Percentiles rank a stretch among this genome's conserved stretches.
These are phyloP conservation scores for Cairneyella variabilis DNA, from an alignment of 495 filamentous ascomycete genomes.

Conservation along the genomic window DNA sequence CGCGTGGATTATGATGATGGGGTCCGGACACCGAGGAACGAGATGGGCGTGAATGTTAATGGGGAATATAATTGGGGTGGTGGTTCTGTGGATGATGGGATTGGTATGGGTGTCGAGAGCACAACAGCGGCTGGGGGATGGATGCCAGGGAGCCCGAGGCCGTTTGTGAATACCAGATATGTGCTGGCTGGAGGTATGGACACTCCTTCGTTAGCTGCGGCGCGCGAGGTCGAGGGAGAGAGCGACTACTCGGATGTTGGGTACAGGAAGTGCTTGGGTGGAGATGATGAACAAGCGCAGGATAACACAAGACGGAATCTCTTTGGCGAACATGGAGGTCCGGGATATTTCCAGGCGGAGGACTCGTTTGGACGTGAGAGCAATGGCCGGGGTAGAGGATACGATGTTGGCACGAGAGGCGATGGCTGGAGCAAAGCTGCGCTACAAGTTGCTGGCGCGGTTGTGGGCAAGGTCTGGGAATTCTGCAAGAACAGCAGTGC, in stretches of 20 bases:
- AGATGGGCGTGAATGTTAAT: conserved; percentile 26
- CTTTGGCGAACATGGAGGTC: conserved; percentile 10
- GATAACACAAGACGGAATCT: conserved; percentile 27
- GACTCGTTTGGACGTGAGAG: conserved; percentile 28
- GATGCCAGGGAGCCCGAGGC: conserved; percentile 35
- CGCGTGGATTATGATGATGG: conserved; percentile 14
- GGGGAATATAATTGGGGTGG: conserved; percentile 26
- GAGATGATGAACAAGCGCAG: conserved; percentile 26
- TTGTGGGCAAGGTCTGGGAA: conserved; percentile 76
- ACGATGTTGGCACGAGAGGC: conserved; percentile 6
- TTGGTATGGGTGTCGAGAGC: background rate
- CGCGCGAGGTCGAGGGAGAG: conserved; percentile 46
- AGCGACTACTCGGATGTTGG: conserved; percentile 52
- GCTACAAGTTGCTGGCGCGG: conserved; percentile 42
- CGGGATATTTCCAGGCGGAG: conserved; percentile 22
- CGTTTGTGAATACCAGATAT: conserved; percentile 53
- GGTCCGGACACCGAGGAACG: conserved; percentile 22
- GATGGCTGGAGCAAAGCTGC: conserved; percentile 44
- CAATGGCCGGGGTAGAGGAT: conserved; percentile 18
- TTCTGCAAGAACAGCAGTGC: conserved; percentile 62
- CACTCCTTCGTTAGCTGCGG: conserved; percentile 46
- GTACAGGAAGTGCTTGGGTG: conserved; percentile 45
- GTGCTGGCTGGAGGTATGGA: conserved; percentile 61
- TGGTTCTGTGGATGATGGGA: conserved; percentile 6
- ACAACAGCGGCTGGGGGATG: conserved; percentile 2